Evolutionary conservation across 306 rosid genomes (phyloP).

Genomic region (Begonia masoniana): DNA sequence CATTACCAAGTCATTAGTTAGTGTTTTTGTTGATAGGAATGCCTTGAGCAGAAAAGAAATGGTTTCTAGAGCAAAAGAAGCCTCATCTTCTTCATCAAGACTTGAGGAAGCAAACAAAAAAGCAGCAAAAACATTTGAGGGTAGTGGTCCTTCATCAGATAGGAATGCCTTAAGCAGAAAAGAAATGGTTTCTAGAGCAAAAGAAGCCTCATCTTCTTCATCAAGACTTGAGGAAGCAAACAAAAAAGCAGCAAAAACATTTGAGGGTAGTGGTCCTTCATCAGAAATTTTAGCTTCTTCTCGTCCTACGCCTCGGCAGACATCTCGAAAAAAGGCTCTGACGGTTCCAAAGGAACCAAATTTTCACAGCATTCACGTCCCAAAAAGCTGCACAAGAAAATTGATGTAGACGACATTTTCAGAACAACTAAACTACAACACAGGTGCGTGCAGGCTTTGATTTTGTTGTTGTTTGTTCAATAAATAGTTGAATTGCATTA

Average conservation of each 20-base stretch:
- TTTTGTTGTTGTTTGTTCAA: too few relatives aligned
- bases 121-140: conserved; percentile 20
- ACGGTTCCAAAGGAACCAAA: conserved; percentile 63
- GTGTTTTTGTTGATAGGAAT: conserved; percentile 23
- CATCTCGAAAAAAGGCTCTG: conserved; percentile 29
- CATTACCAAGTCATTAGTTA: neutral
- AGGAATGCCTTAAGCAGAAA: conserved; percentile 42
- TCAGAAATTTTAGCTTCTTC: conserved; percentile 11
- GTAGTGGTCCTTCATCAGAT: too few relatives aligned
- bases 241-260: conserved; percentile 29
- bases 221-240: conserved; percentile 5
- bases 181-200: conserved; percentile 23
- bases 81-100: conserved; percentile 10
- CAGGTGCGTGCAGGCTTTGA: too few relatives aligned
- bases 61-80: conserved; percentile 31
- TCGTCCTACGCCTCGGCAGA: conserved; percentile 14
- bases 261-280: too few relatives aligned
- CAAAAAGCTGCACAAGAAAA: conserved; percentile 35
- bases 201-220: conserved; percentile 26
- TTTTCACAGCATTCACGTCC: conserved; percentile 52
- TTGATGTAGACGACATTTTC: conserved; percentile 3
- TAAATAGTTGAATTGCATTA: too few relatives aligned
- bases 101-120: conserved; percentile 15
- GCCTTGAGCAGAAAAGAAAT: conserved; percentile 31
- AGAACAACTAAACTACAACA: too few relatives aligned